Conservation (phyloP, 2,329 filamentous ascomycete species). For the Chalara sp. region DNA sequence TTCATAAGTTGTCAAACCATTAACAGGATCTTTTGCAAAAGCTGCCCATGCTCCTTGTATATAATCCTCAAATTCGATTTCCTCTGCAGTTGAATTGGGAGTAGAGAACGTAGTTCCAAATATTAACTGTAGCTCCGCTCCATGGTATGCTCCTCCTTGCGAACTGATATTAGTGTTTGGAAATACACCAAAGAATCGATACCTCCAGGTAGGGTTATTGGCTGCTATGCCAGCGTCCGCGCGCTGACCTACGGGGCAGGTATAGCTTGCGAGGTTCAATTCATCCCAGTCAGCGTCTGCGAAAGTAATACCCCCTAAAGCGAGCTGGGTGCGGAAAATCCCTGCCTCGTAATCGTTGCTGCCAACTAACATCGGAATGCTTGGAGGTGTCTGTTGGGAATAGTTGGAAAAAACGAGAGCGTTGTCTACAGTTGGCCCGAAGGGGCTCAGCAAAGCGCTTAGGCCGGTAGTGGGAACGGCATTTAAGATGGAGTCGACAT, state of each 20-base stretch:
- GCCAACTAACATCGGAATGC: constrained; percentile 24
- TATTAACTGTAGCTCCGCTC: constrained; percentile 27
- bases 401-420: constrained; percentile 24
- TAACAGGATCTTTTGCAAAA: constrained; percentile 32
- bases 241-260: constrained; percentile 25
- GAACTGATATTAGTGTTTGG: constrained; percentile 25
- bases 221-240: constrained; percentile 20
- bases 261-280: constrained; percentile 27
- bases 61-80: constrained; percentile 27
- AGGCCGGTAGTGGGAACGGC: constrained; percentile 12
- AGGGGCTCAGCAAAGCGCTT: constrained; percentile 13
- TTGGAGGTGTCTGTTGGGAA: constrained; percentile 9
- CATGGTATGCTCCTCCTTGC: constrained; percentile 30
- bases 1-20: constrained; percentile 25
- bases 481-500: constrained; percentile 11
- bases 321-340: constrained; percentile 20
- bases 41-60: constrained; percentile 33
- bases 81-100: constrained; percentile 19
- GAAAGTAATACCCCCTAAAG: constrained; percentile 12
- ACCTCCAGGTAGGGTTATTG: constrained; percentile 30
- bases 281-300: constrained; percentile 21
- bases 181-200: constrained; percentile 32
- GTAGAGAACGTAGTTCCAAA: constrained; percentile 24
- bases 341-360: constrained; percentile 29
- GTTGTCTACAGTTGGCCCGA: constrained; percentile 23